These are phyloP conservation scores for Phytophthora podocarpi DNA, from an alignment of 352 stramenopile species.

Conservation along the genomic window DNA sequence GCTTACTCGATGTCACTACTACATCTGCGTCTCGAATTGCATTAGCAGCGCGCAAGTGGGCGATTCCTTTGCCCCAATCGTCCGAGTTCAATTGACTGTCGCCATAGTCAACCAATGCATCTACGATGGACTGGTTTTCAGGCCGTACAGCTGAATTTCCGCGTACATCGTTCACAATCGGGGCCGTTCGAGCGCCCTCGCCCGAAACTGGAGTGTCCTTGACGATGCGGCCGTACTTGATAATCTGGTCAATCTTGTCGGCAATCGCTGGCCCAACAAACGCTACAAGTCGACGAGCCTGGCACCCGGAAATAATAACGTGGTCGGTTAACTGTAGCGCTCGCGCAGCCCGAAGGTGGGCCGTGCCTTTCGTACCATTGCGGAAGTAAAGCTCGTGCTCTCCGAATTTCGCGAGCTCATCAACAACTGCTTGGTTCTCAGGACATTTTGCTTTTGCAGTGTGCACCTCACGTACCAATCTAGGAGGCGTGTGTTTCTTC, in stretches of 20 bases:
- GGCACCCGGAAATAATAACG: constrained; percentile 48
- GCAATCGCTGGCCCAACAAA: constrained; percentile 56
- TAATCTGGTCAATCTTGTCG: constrained; percentile 75
- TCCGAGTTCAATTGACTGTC: constrained; percentile 58
- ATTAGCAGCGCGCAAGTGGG: constrained; percentile 54
- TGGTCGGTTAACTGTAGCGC: constrained; percentile 49
- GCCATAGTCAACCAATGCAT: constrained; percentile 57
- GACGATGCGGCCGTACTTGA: constrained; percentile 54
- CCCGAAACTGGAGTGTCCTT: constrained; percentile 24
- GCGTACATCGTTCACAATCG: constrained; percentile 52
- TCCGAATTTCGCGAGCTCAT: constrained; percentile 57
- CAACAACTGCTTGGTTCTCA: constrained; percentile 66
- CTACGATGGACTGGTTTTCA: constrained; percentile 66
- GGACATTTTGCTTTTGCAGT: constrained; percentile 36
- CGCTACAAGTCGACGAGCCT: constrained; percentile 41
- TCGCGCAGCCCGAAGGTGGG: constrained; percentile 52
- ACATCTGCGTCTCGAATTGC: constrained; percentile 53
- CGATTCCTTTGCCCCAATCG: constrained; percentile 56
- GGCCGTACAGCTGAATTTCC: constrained; percentile 48
- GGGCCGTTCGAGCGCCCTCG: constrained; percentile 40
- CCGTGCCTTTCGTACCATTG: constrained; percentile 59
- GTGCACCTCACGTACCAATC: constrained; percentile 50
- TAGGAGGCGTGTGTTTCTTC: constrained; percentile 28
- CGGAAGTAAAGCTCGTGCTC: constrained; percentile 62
- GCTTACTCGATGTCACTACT: constrained; percentile 47